phyloP scores from a whole-genome alignment of 1,284 basidiomycete species.

The Cerrena zonata region DNA sequence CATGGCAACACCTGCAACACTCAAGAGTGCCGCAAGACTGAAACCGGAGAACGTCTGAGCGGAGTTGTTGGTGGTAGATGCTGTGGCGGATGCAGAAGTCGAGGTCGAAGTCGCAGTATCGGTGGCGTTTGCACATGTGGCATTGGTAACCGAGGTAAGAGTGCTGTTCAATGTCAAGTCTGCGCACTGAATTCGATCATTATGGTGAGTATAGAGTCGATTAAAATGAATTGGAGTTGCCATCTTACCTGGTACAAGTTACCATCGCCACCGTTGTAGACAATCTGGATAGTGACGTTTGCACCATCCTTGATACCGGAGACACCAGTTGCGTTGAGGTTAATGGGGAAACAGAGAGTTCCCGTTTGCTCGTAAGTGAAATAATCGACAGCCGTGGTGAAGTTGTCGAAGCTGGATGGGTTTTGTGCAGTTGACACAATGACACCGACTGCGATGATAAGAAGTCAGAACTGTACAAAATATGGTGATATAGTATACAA shows the following conservation, averaged over 20 bases:
- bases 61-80: constrained; percentile 4
- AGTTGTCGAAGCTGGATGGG: constrained; percentile 54
- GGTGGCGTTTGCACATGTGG: constrained; percentile 26
- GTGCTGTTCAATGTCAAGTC: constrained; percentile 60
- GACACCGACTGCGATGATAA: constrained; percentile 35
- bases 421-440: constrained; percentile 45
- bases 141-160: constrained; percentile 31
- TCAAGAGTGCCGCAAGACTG: not conserved
- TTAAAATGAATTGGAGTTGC: not conserved
- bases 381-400: constrained; percentile 32
- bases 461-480: not conserved
- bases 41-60: not conserved
- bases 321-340: constrained; percentile 35
- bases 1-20: constrained; percentile 12
- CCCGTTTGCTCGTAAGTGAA: constrained; percentile 33
- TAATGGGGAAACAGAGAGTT: constrained; percentile 49
- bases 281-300: constrained; percentile 52
- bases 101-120: constrained; percentile 2
- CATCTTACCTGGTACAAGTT: constrained; percentile 49
- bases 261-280: constrained; percentile 58
- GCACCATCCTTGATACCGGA: constrained; percentile 40
- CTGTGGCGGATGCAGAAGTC: constrained; percentile 7
- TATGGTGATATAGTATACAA: not conserved
- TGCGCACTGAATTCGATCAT: constrained; percentile 44
- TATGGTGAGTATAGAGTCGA: not conserved